Conservation (phyloP, 441 rosid species). For the Croton setiger region DNA sequence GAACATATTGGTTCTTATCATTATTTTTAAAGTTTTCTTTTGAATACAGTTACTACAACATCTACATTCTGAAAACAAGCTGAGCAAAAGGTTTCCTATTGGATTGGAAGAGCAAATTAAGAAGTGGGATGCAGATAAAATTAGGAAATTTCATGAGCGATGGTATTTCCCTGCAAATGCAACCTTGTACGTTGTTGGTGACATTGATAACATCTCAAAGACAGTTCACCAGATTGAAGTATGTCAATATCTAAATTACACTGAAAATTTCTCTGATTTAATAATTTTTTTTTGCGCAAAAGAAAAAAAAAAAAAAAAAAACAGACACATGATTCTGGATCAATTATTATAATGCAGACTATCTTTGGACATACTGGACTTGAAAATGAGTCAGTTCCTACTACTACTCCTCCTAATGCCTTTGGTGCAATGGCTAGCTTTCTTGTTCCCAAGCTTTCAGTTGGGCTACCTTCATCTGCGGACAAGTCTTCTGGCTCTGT, state of each 20-base stretch:
- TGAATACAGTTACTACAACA: conserved; percentile 78
- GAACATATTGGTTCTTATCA: conserved; percentile 8
- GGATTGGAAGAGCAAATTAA: conserved; percentile 98
- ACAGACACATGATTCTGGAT: not conserved
- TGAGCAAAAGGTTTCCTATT: conserved; percentile 97
- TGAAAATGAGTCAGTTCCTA: conserved; percentile 51
- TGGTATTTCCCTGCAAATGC: conserved; percentile 99
- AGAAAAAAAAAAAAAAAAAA: not conserved
- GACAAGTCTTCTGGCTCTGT: conserved; percentile 53
- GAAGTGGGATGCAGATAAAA: conserved; percentile 99
- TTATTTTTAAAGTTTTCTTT: conserved; percentile 24
- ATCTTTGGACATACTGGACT: conserved; percentile 70
- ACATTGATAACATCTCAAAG: conserved; percentile 69
- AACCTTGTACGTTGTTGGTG: conserved; percentile 94
- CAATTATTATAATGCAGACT: conserved; percentile 52
- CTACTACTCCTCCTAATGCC: conserved; percentile 73
- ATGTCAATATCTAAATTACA: conserved; percentile 28
- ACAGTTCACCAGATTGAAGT: conserved; percentile 80
- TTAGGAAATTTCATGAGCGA: conserved; percentile 96
- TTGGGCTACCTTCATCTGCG: conserved; percentile 67
- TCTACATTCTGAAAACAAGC: conserved; percentile 98
- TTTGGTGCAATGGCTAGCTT: conserved; percentile 99
- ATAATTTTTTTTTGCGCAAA: not conserved
- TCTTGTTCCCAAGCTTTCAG: conserved; percentile 96
- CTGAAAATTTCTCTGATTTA: conserved; percentile 6